Conservation (phyloP, 2,329 filamentous ascomycete genomes). For the Periconia digitata region DNA sequence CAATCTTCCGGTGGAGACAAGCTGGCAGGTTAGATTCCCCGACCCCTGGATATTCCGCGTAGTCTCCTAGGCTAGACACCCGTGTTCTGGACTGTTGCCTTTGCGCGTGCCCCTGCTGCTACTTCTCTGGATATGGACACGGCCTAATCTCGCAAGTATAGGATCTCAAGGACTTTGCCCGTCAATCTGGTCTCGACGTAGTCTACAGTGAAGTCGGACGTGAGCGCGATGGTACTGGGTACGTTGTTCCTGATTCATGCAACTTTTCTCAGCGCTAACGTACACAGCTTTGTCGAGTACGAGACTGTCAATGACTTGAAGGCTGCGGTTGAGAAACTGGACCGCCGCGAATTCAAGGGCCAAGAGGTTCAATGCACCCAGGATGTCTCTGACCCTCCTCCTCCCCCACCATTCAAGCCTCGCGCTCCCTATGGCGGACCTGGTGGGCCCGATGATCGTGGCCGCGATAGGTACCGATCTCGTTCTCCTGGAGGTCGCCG, state of each 20-base stretch:
- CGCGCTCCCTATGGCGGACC: constrained; percentile 37
- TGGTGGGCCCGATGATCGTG: constrained; percentile 62
- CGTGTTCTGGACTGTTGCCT: constrained; percentile 43
- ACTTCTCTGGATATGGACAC: constrained; percentile 45
- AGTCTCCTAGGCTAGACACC: constrained; percentile 40
- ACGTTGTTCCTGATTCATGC: constrained; percentile 43
- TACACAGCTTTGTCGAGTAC: constrained; percentile 87
- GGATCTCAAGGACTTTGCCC: constrained; percentile 99
- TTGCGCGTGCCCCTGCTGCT: constrained; percentile 33
- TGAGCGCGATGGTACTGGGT: constrained; percentile 91
- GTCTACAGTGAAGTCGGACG: constrained; percentile 97
- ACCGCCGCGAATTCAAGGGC: constrained; percentile 91
- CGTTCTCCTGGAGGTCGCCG: constrained; percentile 71
- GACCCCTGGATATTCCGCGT: constrained; percentile 46
- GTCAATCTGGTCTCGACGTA: constrained; percentile 93
- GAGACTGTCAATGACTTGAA: constrained; percentile 89
- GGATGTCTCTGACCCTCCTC: constrained; percentile 64
- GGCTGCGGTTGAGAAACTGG: constrained; percentile 91
- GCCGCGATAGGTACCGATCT: constrained; percentile 74
- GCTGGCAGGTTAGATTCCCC: constrained; percentile 97
- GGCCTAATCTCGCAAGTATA: constrained; percentile 84
- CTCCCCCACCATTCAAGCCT: constrained; percentile 40
- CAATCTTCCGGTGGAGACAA: constrained; percentile 96
- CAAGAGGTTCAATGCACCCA: constrained; percentile 80
- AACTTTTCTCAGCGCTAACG: constrained; percentile 12